Evolutionary conservation across 2,329 filamentous ascomycete genomes (phyloP).

Genomic region (Botrytis medusae): DNA sequence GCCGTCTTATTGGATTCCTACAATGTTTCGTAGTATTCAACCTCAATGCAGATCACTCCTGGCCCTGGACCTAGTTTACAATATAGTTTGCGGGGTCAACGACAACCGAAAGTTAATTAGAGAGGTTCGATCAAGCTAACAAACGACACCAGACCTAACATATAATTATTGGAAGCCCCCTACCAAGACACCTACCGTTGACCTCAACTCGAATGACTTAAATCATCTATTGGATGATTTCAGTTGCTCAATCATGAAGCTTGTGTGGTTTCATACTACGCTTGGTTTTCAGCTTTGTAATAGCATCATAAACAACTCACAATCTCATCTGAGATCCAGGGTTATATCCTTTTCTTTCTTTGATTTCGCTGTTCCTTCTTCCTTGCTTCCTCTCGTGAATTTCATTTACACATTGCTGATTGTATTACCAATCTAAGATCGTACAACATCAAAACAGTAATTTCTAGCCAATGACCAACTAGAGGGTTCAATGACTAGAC

Average conservation of each 20-base stretch:
- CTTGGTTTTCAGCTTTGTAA: background rate
- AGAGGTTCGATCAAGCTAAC: background rate
- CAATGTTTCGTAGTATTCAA: background rate
- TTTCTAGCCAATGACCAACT: conserved; percentile 5
- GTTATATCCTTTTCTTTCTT: background rate
- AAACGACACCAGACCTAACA: background rate
- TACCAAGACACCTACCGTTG: background rate
- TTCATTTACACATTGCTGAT: background rate
- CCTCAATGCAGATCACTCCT: background rate
- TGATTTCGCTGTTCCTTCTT: background rate
- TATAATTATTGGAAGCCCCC: background rate
- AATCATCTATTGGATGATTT: background rate
- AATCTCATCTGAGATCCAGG: background rate
- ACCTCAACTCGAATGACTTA: background rate
- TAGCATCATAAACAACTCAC: background rate
- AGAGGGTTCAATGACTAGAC: background rate
- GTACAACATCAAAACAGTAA: conserved; percentile 9
- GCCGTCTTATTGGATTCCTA: background rate
- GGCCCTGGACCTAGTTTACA: background rate
- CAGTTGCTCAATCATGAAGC: background rate
- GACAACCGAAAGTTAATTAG: background rate
- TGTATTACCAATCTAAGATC: conserved; percentile 8
- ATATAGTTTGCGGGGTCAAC: background rate
- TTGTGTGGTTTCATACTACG: background rate
- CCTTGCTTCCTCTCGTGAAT: conserved; percentile 7